Evolutionary conservation across 2,329 filamentous ascomycete species (phyloP), one percentile per base, ranked within the genome.

Genomic region (Penicillium sp.): DNA sequence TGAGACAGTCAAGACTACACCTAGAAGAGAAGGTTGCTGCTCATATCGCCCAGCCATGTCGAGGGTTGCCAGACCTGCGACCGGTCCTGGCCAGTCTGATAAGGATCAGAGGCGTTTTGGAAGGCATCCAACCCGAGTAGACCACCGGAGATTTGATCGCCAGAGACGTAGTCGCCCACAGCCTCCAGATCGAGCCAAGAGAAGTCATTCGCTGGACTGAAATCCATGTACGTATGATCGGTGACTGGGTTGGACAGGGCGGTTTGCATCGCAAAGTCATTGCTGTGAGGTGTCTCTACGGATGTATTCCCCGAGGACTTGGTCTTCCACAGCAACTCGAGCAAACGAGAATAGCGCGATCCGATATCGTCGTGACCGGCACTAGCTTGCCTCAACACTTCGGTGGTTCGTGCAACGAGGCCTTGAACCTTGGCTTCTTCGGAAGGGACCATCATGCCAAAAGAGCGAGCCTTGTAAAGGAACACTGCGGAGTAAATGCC

Each of bases 401-500:
- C 77, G 29, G 84, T 84, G 3, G 83, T 84, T 51, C 79, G 79
- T 33, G 77, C 76, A 37, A 87, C 82, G 50, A 85, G 76, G 26
- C 80, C 78, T 17, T 80, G 80, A 7, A 87, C 79, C 9, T 77
- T 77, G n/a, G 75, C 73, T 60, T 82, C 78, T 51, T 83, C 81
- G 29, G 78, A 75, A 13, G 75, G 73, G n/a, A 74, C 76, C 64
- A 86, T 79, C 26, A 84, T 82, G 4, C 83, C 83, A 12, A 84
- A 84, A 2, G 81, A 80, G 30, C 82, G 77, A 6, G 81, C 81
- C 71, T 87, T 87, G 73, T 86, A 87, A 4, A 87, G 66, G 55
- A 87, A 87, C 2, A 86, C 83, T 1, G 84, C 84, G 0, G 82
- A 82, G 63, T 87, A 86, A 20, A 86, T 86, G 27, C 77, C 74